These are phyloP conservation scores for Trichoderma erinaceum DNA, from an alignment of 495 filamentous ascomycete species.

Conservation along the genomic window DNA sequence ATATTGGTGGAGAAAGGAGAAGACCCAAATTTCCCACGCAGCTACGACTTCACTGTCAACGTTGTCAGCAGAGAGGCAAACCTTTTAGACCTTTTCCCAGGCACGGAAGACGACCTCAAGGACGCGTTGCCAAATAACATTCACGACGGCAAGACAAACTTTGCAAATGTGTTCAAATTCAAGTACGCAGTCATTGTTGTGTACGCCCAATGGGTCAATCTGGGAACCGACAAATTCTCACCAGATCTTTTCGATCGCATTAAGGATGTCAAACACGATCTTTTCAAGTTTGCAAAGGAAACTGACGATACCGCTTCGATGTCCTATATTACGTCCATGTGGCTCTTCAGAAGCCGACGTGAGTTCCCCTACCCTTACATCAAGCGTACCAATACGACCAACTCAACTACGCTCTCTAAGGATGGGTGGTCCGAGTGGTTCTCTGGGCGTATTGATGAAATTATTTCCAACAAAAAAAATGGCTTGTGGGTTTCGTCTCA, in stretches of 20 bases:
- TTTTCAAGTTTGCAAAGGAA: neutral
- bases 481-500: neutral
- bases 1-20: slow-evolving; percentile 37
- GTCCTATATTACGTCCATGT: neutral
- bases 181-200: neutral
- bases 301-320: neutral
- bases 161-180: neutral
- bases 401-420: neutral
- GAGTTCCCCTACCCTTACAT: neutral
- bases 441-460: neutral
- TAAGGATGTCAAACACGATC: neutral
- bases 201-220: neutral
- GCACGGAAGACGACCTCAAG: neutral
- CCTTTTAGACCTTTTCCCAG: neutral
- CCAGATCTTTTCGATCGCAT: neutral
- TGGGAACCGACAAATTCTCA: neutral
- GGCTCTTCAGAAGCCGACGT: neutral
- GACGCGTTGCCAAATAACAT: neutral
- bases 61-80: neutral
- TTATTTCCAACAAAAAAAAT: neutral
- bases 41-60: neutral
- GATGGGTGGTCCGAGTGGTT: neutral
- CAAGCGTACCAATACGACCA: neutral
- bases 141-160: neutral
- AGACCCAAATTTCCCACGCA: slow-evolving; percentile 21